phyloP scores from a whole-genome alignment of 768 basidiomycete species.

The Leccinum subtestaceum region DNA sequence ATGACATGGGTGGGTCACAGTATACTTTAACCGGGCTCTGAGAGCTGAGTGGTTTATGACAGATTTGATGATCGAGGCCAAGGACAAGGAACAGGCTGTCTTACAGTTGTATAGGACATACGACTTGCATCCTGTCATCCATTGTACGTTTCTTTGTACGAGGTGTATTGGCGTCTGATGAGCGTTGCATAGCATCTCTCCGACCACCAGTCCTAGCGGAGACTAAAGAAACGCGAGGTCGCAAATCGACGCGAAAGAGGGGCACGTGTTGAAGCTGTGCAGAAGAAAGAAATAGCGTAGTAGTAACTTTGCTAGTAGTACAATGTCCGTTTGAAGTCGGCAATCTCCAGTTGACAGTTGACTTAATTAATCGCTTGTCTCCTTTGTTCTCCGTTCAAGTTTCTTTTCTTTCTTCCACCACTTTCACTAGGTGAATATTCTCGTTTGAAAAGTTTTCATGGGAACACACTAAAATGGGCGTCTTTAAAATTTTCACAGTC shows the following conservation, averaged over 20 bases:
- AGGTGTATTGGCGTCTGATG: background rate
- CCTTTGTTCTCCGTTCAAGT: background rate
- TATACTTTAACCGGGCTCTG: background rate
- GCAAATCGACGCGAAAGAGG: conserved; percentile 34
- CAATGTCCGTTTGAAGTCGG: conserved; percentile 8
- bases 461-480: conserved; percentile 1
- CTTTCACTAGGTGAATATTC: conserved; percentile 15
- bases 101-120: conserved; percentile 82
- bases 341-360: conserved; percentile 8
- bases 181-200: conserved; percentile 29
- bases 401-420: background rate
- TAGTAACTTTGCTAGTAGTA: no score
- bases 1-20: conserved; percentile 55
- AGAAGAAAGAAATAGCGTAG: background rate
- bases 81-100: conserved; percentile 93
- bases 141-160: conserved; percentile 38
- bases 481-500: conserved; percentile 9
- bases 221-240: conserved; percentile 42
- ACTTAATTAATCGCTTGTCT: background rate
- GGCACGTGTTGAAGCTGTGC: background rate
- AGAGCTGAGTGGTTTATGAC: conserved; percentile 14
- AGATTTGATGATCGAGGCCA: conserved; percentile 93
- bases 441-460: background rate
- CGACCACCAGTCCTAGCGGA: conserved; percentile 41
- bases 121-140: conserved; percentile 58